These are phyloP conservation scores for Dendrobium officinale DNA, from an alignment of 106 monocot genomes.

Conservation along the genomic window DNA sequence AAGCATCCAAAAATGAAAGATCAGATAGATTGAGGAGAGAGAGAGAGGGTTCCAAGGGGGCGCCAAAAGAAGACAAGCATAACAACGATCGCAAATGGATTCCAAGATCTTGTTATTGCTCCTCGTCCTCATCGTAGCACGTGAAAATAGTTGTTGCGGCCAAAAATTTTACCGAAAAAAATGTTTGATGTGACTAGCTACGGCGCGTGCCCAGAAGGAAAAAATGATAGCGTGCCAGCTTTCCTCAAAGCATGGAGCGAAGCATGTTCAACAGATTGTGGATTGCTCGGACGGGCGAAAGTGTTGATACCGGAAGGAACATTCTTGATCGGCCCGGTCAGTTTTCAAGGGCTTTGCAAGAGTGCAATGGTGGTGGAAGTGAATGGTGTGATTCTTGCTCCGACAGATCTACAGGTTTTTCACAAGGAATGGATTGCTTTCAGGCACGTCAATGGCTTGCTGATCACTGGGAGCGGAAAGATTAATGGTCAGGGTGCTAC, in stretches of 20 bases:
- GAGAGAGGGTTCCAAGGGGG: background rate
- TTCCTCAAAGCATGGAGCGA: conserved; percentile 28
- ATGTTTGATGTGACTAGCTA: conserved; percentile 2
- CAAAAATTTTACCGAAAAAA: background rate
- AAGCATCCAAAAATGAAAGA: background rate
- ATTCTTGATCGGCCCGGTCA: conserved; percentile 25
- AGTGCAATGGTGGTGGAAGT: conserved; percentile 2
- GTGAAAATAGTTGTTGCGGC: background rate
- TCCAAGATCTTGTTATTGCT: background rate
- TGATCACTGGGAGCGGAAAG: conserved; percentile 29
- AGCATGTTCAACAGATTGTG: conserved; percentile 20
- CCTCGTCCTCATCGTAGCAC: background rate
- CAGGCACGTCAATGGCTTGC: conserved; percentile 23
- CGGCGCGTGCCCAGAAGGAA: background rate
- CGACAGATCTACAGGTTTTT: conserved; percentile 12
- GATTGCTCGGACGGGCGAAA: conserved; percentile 8
- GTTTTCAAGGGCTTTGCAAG: conserved; percentile 40
- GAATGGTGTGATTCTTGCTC: conserved; percentile 20
- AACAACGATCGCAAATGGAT: background rate
- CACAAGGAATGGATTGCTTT: conserved; percentile 37
- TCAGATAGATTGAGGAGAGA: background rate
- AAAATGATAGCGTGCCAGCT: conserved; percentile 15
- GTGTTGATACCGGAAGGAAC: conserved; percentile 30
- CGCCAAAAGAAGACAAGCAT: background rate
- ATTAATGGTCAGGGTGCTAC: conserved; percentile 42